phyloP scores from a whole-genome alignment of 306 rosid species.

The Fragaria nilgerrensis region DNA sequence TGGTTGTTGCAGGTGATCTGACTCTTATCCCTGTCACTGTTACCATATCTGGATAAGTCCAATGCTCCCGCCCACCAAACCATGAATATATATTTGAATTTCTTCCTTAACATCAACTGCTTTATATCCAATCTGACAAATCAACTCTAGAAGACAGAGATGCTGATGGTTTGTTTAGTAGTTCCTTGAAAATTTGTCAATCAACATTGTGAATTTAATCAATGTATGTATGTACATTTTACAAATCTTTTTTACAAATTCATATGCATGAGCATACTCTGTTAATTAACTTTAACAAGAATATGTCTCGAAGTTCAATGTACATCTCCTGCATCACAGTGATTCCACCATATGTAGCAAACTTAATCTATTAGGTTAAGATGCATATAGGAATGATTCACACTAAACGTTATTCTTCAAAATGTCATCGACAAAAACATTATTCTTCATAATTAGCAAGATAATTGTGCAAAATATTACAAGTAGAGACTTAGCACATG shows the following conservation, averaged over 20 bases:
- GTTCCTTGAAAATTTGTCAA: not conserved
- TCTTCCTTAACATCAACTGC: not conserved
- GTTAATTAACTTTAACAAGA: too few species aligned
- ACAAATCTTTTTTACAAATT: too few species aligned
- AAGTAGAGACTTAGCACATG: not conserved
- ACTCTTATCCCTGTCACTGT: conserved; percentile 1
- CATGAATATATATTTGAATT: not conserved
- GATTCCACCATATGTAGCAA: too few species aligned
- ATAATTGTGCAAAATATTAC: not conserved
- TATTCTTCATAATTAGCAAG: too few species aligned
- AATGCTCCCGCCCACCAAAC: not conserved
- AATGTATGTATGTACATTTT: too few species aligned
- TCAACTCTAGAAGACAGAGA: not conserved
- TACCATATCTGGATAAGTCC: not conserved
- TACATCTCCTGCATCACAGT: too few species aligned
- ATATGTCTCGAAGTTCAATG: too few species aligned
- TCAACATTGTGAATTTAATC: not conserved
- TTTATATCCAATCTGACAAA: not conserved
- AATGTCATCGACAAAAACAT: too few species aligned
- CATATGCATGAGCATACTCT: too few species aligned
- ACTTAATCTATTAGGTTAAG: too few species aligned
- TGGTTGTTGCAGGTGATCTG: not conserved
- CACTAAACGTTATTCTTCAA: too few species aligned
- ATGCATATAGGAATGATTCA: too few species aligned
- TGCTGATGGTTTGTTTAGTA: not conserved